Evolutionary conservation across 768 basidiomycete genomes (phyloP), one percentile per base, ranked within the genome.

Genomic region (Serendipita sp.): DNA sequence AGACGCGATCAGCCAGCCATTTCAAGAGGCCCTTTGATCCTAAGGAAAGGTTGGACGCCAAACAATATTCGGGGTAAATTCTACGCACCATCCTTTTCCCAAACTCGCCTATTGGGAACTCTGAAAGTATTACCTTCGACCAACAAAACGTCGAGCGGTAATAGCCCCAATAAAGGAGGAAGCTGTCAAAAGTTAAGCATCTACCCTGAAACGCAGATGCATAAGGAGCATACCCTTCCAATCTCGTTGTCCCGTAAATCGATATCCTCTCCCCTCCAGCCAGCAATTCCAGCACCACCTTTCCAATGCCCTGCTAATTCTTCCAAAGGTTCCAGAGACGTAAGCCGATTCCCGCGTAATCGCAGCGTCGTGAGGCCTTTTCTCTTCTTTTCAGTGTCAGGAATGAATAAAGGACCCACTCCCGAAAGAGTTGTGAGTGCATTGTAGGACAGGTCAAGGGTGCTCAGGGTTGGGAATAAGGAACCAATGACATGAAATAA

Each of bases 121-220:
- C 89, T 85, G 77, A 92, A 92, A 13, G 88, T 75, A 74, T 92
- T 92, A 16, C 89, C 89, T 69, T 92, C 90, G 41, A 92, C 89
- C 68, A 90, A 73, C 66, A 92, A 83, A 5, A 89, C 84, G 62
- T 92, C 89, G 69, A 92, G 72, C 15, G 89, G 86, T 63, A 92
- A 71, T 65, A 89, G 71, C 32, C 90, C 89, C 54, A 92, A 73
- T 70, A 86, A 83, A 4, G 86, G 74, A 0, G 83, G 84, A 37
- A 92, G 72, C 73, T 80, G 28, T 60, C 56, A 10, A 28, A 38
- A 5, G 56, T 38, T 7, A 54, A 45, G 51, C 24, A 67, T 28
- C 11, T 35, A 15, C 37, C 13, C 28, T 5, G 13, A 41, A 7
- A 7, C 7, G 13, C 41, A 18, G 16, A 16, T 16, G 13, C 2